phyloP scores from a whole-genome alignment of 768 basidiomycete species.

The Suillus subalutaceus region DNA sequence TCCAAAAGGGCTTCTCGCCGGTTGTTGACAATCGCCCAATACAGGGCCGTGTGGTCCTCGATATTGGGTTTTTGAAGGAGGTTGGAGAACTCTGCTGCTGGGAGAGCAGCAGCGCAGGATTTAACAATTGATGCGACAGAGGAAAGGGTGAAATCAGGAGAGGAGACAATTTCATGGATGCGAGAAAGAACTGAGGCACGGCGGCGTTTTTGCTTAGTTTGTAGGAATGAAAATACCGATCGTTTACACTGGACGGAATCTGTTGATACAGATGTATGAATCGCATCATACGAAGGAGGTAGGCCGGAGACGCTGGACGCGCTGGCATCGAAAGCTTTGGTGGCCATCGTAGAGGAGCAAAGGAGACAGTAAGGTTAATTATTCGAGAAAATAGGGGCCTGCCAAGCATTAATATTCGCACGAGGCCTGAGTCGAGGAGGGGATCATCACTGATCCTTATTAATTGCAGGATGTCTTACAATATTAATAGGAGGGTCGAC shows the following conservation, averaged over 20 bases:
- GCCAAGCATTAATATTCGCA: too few species aligned
- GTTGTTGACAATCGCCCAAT: not conserved
- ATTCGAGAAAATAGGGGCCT: not conserved
- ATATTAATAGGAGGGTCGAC: too few species aligned
- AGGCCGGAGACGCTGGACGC: not conserved
- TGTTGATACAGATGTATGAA: not conserved
- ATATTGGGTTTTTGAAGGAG: not conserved
- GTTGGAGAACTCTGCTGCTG: not conserved
- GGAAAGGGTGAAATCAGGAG: not conserved
- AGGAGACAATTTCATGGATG: not conserved
- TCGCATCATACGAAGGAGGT: not conserved
- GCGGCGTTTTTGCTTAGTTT: not conserved
- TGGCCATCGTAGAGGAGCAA: not conserved
- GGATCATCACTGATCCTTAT: too few species aligned
- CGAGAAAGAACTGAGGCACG: not conserved
- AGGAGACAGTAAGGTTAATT: not conserved
- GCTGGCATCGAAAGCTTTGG: not conserved
- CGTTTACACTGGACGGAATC: not conserved
- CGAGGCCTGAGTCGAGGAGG: too few species aligned
- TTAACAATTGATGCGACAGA: not conserved
- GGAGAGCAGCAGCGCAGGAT: not conserved
- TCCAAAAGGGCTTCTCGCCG: not conserved
- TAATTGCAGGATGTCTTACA: too few species aligned
- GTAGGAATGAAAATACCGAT: not conserved
- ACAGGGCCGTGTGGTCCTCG: not conserved